Conservation (phyloP, 441 rosid genomes). For the Euphorbia celastroides region DNA sequence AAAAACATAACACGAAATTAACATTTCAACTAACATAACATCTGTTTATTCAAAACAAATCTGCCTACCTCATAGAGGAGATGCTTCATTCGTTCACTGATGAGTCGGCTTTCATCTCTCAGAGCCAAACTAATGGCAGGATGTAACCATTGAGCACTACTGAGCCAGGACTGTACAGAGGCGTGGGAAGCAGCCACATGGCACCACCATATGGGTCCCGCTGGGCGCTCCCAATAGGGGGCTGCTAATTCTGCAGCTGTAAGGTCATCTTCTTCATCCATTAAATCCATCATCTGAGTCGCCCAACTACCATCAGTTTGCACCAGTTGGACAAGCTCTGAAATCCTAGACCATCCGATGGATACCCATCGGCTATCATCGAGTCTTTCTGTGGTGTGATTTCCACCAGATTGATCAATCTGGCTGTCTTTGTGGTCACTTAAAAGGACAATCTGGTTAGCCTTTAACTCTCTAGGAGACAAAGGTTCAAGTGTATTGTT, state of each 20-base stretch:
- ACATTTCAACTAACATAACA: not conserved
- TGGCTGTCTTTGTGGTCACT: conserved; percentile 32
- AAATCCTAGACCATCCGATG: conserved; percentile 87
- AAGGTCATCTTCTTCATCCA: conserved; percentile 55
- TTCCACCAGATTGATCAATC: conserved; percentile 28
- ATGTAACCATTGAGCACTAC: conserved; percentile 79
- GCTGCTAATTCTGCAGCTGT: conserved; percentile 86
- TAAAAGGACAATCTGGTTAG: conserved; percentile 28
- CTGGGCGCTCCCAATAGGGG: conserved; percentile 87
- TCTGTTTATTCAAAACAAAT: not conserved
- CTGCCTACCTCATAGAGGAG: conserved; percentile 92
- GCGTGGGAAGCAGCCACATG: conserved; percentile 66
- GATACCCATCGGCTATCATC: conserved; percentile 45
- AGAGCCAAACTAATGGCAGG: conserved; percentile 87
- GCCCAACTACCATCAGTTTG: conserved; percentile 71
- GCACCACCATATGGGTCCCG: conserved; percentile 93
- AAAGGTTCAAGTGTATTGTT: conserved; percentile 29
- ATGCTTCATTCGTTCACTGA: conserved; percentile 89
- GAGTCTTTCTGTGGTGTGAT: not conserved
- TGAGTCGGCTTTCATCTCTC: conserved; percentile 77
- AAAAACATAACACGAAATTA: not conserved
- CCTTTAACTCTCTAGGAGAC: conserved; percentile 20
- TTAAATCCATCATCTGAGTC: conserved; percentile 34
- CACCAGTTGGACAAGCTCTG: conserved; percentile 57
- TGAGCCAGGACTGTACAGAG: conserved; percentile 57